Conservation (phyloP, 306 rosid species). For the Luffa acutangula region DNA sequence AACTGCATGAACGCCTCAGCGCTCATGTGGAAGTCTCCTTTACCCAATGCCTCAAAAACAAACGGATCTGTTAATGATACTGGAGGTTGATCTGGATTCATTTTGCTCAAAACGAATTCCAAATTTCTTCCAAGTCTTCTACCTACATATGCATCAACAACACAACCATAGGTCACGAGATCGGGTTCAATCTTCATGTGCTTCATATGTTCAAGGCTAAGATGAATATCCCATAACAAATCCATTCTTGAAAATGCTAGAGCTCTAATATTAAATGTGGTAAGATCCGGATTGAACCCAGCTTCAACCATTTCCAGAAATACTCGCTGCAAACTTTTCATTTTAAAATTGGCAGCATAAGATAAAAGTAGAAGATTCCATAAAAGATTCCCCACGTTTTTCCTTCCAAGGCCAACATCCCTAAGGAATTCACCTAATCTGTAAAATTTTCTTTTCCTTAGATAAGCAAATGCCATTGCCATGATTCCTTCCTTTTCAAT, state of each 20-base stretch:
- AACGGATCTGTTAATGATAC: conserved; percentile 45
- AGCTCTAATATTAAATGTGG: conserved; percentile 75
- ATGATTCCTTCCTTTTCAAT: conserved; percentile 50
- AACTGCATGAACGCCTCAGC: conserved; percentile 72
- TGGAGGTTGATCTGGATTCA: conserved; percentile 48
- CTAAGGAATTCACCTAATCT: conserved; percentile 63
- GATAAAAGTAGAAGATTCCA: conserved; percentile 86
- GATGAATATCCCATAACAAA: conserved; percentile 89
- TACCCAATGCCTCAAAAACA: conserved; percentile 83
- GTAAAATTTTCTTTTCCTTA: conserved; percentile 42
- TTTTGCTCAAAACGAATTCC: conserved; percentile 49
- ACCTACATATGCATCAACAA: conserved; percentile 72
- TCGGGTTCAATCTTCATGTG: conserved; percentile 59
- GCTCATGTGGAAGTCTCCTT: conserved; percentile 77
- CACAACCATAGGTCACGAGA: conserved; percentile 81
- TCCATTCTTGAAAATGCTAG: conserved; percentile 89
- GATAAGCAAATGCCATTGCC: conserved; percentile 55
- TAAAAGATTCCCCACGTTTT: conserved; percentile 58
- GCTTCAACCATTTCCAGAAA: conserved; percentile 66
- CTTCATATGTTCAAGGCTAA: conserved; percentile 79
- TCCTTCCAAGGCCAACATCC: conserved; percentile 70
- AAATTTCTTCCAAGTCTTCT: conserved; percentile 64
- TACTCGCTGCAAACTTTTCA: conserved; percentile 85
- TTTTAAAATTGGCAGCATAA: conserved; percentile 78
- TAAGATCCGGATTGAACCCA: conserved; percentile 66